A percentile compares a stretch with the other conserved stretches of the same genome.
Evolutionary conservation across 2,329 filamentous ascomycete species (phyloP).

Genomic region (Xylaria sp.): DNA sequence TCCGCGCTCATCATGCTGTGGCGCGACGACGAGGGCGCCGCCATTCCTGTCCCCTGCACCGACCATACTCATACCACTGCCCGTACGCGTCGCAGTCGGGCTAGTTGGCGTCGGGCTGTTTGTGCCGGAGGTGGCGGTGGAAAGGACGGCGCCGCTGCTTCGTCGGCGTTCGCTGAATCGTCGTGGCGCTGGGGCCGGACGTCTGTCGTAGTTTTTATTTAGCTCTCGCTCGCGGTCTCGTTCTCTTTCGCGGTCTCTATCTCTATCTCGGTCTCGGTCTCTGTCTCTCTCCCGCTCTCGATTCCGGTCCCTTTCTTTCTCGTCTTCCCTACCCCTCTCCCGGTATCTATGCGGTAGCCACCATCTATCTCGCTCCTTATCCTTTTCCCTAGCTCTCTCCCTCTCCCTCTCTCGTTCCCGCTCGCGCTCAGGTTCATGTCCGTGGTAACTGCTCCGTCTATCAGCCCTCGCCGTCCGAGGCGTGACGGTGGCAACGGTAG

Average conservation of each 20-base stretch:
- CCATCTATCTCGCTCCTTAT: constrained; percentile 19
- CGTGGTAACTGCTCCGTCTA: constrained; percentile 29
- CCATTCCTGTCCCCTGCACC: neutral
- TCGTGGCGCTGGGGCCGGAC: constrained; percentile 15
- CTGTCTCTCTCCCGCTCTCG: constrained; percentile 3
- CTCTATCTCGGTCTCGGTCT: constrained; percentile 10
- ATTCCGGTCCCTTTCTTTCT: constrained; percentile 12
- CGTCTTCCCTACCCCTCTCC: constrained; percentile 7
- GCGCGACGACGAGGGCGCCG: constrained; percentile 23
- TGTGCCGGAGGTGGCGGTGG: neutral
- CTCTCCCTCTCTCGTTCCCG: constrained; percentile 2
- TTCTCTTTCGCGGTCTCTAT: no score
- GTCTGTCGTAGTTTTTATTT: constrained; percentile 26
- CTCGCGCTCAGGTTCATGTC: constrained; percentile 11
- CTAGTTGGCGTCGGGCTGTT: neutral
- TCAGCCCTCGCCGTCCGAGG: constrained; percentile 19
- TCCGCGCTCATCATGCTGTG: constrained; percentile 40
- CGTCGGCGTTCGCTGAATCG: constrained; percentile 25
- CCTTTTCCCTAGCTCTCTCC: constrained; percentile 21
- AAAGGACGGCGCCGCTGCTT: constrained; percentile 1
- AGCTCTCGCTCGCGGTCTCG: neutral
- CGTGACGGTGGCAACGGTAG: constrained; percentile 20
- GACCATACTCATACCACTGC: neutral
- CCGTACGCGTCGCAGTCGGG: constrained; percentile 2
- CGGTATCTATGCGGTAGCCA: constrained; percentile 4